phyloP scores from a whole-genome alignment of 2,329 filamentous ascomycete genomes.

The Paecilomyces sp. region DNA sequence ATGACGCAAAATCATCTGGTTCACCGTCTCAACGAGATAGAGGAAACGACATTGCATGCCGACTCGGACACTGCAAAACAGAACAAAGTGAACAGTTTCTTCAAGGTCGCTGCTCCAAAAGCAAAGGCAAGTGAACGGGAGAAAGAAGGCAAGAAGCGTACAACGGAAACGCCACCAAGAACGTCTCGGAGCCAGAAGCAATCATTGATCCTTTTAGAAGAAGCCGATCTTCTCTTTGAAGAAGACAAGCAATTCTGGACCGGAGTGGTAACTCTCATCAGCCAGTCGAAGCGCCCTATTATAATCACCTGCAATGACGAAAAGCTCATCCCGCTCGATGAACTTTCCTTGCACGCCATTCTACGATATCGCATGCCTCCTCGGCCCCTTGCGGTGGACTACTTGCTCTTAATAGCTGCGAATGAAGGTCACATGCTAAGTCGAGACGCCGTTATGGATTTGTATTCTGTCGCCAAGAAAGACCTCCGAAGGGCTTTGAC shows the following conservation, averaged over 20 bases:
- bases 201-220: constrained; percentile 87
- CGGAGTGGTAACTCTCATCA: constrained; percentile 69
- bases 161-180: constrained; percentile 25
- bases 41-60: constrained; percentile 8
- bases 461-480: constrained; percentile 61
- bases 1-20: constrained; percentile 97
- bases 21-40: constrained; percentile 38
- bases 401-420: constrained; percentile 74
- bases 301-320: constrained; percentile 95
- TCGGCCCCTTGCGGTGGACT: constrained; percentile 63
- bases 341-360: constrained; percentile 75
- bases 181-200: constrained; percentile 62
- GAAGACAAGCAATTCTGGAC: constrained; percentile 95
- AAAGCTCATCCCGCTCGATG: constrained; percentile 65
- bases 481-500: constrained; percentile 77
- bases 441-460: constrained; percentile 56
- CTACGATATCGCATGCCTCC: constrained; percentile 67
- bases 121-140: constrained; percentile 2
- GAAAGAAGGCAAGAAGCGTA: constrained; percentile 9
- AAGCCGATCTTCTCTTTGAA: constrained; percentile 88
- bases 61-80: constrained; percentile 58
- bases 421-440: constrained; percentile 78
- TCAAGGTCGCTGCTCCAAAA: constrained; percentile 50
- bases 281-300: constrained; percentile 82
- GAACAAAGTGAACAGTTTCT: constrained; percentile 74